phyloP scores from a whole-genome alignment of 495 filamentous ascomycete species.

The Aspergillus funiculosus region DNA sequence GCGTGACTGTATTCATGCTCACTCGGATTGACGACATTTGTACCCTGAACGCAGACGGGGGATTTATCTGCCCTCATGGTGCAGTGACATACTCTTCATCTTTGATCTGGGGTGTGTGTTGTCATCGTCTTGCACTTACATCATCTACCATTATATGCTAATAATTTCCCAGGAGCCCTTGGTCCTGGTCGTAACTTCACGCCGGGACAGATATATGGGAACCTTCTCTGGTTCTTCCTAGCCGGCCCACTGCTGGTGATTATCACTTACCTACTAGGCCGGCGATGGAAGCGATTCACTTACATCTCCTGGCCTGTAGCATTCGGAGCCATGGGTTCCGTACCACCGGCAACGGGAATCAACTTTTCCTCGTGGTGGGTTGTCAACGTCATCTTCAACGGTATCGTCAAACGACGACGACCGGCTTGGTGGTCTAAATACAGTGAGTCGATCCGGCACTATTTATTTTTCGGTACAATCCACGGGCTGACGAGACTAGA shows the following conservation, averaged over 20 bases:
- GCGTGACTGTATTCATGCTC: slow-evolving; percentile 61
- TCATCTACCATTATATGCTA: not conserved
- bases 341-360: slow-evolving; percentile 63
- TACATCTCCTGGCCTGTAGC: slow-evolving; percentile 62
- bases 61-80: slow-evolving; percentile 64
- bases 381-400: slow-evolving; percentile 62
- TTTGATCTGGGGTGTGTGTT: slow-evolving; percentile 57
- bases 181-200: slow-evolving; percentile 63
- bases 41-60: slow-evolving; percentile 51
- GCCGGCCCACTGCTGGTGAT: slow-evolving; percentile 53
- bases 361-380: slow-evolving; percentile 66
- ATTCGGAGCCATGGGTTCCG: slow-evolving; percentile 58
- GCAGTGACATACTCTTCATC: slow-evolving; percentile 64
- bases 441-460: slow-evolving; percentile 22
- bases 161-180: slow-evolving; percentile 40
- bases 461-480: slow-evolving; percentile 35
- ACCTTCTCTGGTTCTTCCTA: slow-evolving; percentile 59
- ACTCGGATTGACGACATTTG: slow-evolving; percentile 57
- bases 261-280: slow-evolving; percentile 50
- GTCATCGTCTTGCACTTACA: not conserved
- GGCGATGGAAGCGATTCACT: slow-evolving; percentile 46
- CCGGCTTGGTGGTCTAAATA: slow-evolving; percentile 63
- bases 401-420: slow-evolving; percentile 48
- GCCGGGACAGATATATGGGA: slow-evolving; percentile 61
- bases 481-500: slow-evolving; percentile 42